Evolutionary conservation across 108 stramenopile genomes (phyloP), one percentile per base, ranked within the genome.

Genomic region (Heterococcus sp.): DNA sequence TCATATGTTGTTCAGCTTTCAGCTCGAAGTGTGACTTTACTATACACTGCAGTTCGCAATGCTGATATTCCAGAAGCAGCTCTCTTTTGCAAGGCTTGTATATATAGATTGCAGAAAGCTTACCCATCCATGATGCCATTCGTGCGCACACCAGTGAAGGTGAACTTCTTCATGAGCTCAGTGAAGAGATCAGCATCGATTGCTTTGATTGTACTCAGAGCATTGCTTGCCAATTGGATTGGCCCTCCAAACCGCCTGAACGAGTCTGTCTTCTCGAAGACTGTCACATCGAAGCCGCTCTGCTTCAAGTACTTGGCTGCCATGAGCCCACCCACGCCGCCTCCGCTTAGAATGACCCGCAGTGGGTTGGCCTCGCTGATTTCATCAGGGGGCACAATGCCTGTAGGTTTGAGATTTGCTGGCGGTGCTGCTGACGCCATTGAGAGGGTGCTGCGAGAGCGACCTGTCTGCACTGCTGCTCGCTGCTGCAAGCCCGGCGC

Each of bases 121-220:
- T n/a, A n/a, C n/a, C 95, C 96, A 88, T 97, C 96, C 87, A 96
- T 97, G 84, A 97, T 96, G 11, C 96, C 96, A 85, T 95, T 96
- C 1, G 90, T 85, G 34, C 96, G 89, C 5, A 94, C 93, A 33
- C 95, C 96, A 8, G 96, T 97, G 78, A 95, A 96, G 38, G 96
- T 97, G 84, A 96, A 96, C 66, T 93, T 91, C 26, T 94, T 95
- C 96, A 97, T 96, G 37, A 97, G 86, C 65, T 92, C 89, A 40
- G 93, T 92, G 78, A 95, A 96, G 65, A 95, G 76, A 1, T 65
- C 71, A 29, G 93, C 90, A 73, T 96, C 94, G 83, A 96, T 94
- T 83, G 94, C 94, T 89, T 95, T 92, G 68, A 97, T 80, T 0
- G 93, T 92, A 2, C 93, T 93, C 74, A 97, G 87, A 0, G 96